Percentiles rank a stretch among this genome's conserved stretches.
These are phyloP conservation scores for Blastocystis sp. DNA, from an alignment of 352 stramenopile genomes.

Conservation along the genomic window DNA sequence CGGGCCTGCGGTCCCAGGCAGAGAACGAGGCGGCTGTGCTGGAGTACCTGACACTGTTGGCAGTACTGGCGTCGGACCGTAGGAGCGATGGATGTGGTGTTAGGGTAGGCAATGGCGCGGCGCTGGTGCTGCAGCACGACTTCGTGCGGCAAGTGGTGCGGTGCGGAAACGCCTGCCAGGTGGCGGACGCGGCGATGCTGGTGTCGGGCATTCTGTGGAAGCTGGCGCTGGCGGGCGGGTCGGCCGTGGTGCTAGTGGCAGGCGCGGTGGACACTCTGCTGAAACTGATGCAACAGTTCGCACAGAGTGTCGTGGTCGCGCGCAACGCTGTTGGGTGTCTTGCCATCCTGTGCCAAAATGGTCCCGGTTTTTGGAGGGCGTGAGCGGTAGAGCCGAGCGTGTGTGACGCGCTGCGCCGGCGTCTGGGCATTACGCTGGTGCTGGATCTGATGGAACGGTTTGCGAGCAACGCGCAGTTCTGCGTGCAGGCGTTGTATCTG, in stretches of 20 bases:
- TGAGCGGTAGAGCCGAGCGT: neutral
- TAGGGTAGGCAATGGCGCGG: neutral
- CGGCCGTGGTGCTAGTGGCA: neutral
- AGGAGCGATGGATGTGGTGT: neutral
- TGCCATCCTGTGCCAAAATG: neutral
- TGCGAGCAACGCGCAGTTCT: neutral
- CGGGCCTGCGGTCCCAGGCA: neutral
- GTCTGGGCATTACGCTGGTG: slow-evolving; percentile 42
- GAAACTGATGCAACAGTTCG: slow-evolving; percentile 47
- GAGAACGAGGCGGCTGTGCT: neutral
- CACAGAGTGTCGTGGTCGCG: neutral
- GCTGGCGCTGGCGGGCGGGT: neutral
- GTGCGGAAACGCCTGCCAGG: neutral
- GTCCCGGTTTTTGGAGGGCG: too few relatives aligned
- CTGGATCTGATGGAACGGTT: slow-evolving; percentile 5
- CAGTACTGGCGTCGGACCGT: neutral
- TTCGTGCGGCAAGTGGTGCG: neutral
- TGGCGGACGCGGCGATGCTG: neutral
- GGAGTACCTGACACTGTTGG: neutral
- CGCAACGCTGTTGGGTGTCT: slow-evolving; percentile 2
- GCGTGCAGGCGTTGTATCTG: slow-evolving; percentile 1
- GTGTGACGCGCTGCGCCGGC: neutral
- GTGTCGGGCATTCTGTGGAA: slow-evolving; percentile 43
- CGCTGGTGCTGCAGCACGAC: neutral
- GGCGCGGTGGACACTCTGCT: slow-evolving; percentile 19